Conservation (phyloP, 495 filamentous ascomycete species). For the Tuber umbilicatum region DNA sequence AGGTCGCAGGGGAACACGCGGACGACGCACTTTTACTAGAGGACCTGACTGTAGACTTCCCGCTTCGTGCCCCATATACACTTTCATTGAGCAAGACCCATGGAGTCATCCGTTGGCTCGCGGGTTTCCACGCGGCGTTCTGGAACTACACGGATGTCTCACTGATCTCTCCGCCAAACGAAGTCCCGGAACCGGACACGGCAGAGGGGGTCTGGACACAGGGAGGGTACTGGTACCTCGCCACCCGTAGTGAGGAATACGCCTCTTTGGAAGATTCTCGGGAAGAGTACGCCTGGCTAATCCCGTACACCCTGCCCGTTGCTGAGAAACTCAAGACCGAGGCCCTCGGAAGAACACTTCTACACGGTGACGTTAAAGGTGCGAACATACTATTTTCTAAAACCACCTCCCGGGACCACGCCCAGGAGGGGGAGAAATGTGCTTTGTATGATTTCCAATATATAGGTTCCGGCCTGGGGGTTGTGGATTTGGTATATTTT, state of each 20-base stretch:
- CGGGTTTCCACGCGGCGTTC: slow-evolving; percentile 45
- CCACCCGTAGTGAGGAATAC: slow-evolving; percentile 45
- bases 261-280: slow-evolving; percentile 28
- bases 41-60: slow-evolving; percentile 40
- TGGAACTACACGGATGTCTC: slow-evolving; percentile 32
- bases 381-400: slow-evolving; percentile 42
- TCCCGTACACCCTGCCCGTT: slow-evolving; percentile 31
- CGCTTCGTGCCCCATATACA: slow-evolving; percentile 10
- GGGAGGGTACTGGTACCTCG: slow-evolving; percentile 49
- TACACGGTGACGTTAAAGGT: slow-evolving; percentile 49
- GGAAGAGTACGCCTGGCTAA: slow-evolving; percentile 42
- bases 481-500: slow-evolving; percentile 48
- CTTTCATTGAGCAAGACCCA: slow-evolving; percentile 28
- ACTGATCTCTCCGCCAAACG: slow-evolving; percentile 42
- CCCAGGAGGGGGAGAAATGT: slow-evolving; percentile 32
- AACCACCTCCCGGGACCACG: neutral
- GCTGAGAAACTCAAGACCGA: slow-evolving; percentile 41
- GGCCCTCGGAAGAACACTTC: slow-evolving; percentile 42
- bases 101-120: slow-evolving; percentile 45
- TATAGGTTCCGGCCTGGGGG: slow-evolving; percentile 46
- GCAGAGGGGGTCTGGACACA: slow-evolving; percentile 45
- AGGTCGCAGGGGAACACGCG: slow-evolving; percentile 25
- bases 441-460: slow-evolving; percentile 51
- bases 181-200: slow-evolving; percentile 33
- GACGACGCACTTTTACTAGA: slow-evolving; percentile 41